Evolutionary conservation across 257 asterid species (phyloP), one percentile per base, ranked within the genome.

Genomic region (Salvia hispanica): DNA sequence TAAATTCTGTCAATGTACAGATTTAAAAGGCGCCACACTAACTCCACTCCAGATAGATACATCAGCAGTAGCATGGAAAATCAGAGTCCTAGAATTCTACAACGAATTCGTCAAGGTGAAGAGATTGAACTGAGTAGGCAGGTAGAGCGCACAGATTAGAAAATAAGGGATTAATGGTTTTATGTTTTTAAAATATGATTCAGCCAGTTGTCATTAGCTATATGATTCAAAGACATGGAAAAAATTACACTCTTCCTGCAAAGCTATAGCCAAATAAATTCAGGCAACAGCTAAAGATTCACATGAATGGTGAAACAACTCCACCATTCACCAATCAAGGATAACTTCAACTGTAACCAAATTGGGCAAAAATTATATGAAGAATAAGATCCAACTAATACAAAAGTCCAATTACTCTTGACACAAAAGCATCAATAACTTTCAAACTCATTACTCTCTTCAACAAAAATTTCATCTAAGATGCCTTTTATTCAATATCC

Each of bases 231-330:
- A 25, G 31, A 25, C 31, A 25, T 25, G 31, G 31, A 25, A 2
- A 25, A 25, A 25, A 1, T 25, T 25, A 25, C 31, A 25, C 31
- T 25, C 3, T 25, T 25, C 31, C 2, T 25, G 31, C 31, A 25
- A 25, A 25, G 31, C 31, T 25, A 25, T 4, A 25, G 45, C 47
- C 34, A 25, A 25, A 57, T 31, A 14, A 58, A 72, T 18, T 55
- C 13, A 8, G 67, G 2, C 58, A 31, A 40, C 25, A 45, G 53
- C 56, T 39, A 16, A 31, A 18, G 57, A 63, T 56, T 48, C 18
- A 6, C 63, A 55, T 43, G 44, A 48, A 16, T 42, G 63, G 60
- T 25, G 63, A 68, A 4, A 50, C 28, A 10, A 58, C 61, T 59
- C n/a, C 14, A 45, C 40, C 2, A 43, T 37, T 36, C 67, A 62